Evolutionary conservation across 108 stramenopile genomes (phyloP).

Genomic region (Pseudonitzschia multiseries): DNA sequence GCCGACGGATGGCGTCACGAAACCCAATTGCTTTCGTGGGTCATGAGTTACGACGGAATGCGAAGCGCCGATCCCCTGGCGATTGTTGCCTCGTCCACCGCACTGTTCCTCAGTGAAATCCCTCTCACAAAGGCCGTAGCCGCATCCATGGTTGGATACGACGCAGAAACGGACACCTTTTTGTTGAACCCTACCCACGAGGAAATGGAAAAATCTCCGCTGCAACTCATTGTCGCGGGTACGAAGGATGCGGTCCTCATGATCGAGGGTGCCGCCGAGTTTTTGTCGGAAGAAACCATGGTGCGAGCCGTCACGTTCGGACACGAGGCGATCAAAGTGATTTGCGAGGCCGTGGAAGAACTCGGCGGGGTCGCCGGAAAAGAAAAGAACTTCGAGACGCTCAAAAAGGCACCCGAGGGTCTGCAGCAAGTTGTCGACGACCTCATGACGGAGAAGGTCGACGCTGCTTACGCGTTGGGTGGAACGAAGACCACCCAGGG

Average conservation of each 20-base stretch:
- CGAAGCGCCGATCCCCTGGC: slow-evolving; percentile 74
- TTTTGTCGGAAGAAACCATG: slow-evolving; percentile 86
- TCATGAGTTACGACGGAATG: slow-evolving; percentile 83
- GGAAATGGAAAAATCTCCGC: slow-evolving; percentile 60
- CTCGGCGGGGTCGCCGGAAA: slow-evolving; percentile 56
- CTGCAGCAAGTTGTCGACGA: slow-evolving; percentile 66
- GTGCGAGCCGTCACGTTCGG: slow-evolving; percentile 81
- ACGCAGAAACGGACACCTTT: slow-evolving; percentile 43
- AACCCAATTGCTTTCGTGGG: slow-evolving; percentile 93
- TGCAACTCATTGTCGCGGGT: slow-evolving; percentile 83
- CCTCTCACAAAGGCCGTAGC: slow-evolving; percentile 75
- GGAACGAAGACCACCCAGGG: slow-evolving; percentile 60
- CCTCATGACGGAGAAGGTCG: slow-evolving; percentile 47
- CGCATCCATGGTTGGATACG: slow-evolving; percentile 79
- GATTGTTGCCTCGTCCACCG: slow-evolving; percentile 69
- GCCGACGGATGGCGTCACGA: slow-evolving; percentile 90
- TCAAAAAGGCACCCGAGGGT: slow-evolving; percentile 45
- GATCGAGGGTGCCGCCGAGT: slow-evolving; percentile 94
- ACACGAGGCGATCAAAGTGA: slow-evolving; percentile 75
- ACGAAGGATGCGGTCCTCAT: slow-evolving; percentile 90
- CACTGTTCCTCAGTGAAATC: slow-evolving; percentile 72
- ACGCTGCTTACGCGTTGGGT: slow-evolving; percentile 38
- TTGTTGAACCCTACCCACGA: slow-evolving; percentile 75
- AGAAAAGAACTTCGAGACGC: slow-evolving; percentile 60
- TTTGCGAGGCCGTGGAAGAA: slow-evolving; percentile 75